Evolutionary conservation across 371 early-diverging fungal genomes (phyloP).

Genomic region (Lichtheimia ramosa): DNA sequence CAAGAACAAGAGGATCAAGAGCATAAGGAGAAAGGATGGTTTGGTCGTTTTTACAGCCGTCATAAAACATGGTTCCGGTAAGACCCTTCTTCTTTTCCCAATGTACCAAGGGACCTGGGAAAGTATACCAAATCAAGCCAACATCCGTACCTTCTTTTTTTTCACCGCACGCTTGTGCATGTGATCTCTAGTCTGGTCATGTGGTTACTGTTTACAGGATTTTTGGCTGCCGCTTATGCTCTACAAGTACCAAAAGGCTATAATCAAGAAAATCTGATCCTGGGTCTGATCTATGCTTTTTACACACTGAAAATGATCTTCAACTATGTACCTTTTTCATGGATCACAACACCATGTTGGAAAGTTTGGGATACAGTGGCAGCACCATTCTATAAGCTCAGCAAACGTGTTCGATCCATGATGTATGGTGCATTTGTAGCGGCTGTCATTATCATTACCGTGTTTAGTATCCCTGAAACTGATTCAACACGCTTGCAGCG

Average conservation of each 20-base stretch:
- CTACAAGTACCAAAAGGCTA: constrained; percentile 46
- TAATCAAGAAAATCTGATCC: constrained; percentile 31
- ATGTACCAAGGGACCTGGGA: neutral
- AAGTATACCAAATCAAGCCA: neutral
- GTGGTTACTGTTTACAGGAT: constrained; percentile 43
- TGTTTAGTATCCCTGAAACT: constrained; percentile 57
- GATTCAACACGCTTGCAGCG: constrained; percentile 68
- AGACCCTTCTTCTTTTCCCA: neutral
- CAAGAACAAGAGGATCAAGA: neutral
- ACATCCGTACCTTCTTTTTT: no score
- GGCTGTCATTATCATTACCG: constrained; percentile 56
- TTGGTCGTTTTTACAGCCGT: neutral
- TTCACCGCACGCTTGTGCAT: neutral
- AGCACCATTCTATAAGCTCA: constrained; percentile 25
- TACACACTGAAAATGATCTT: constrained; percentile 26
- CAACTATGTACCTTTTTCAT: constrained; percentile 30
- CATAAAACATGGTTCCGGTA: constrained; percentile 11
- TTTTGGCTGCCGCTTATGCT: constrained; percentile 35
- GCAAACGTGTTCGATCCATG: constrained; percentile 11
- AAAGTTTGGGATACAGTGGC: constrained; percentile 10
- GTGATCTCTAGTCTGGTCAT: constrained; percentile 20
- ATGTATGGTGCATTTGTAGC: constrained; percentile 39
- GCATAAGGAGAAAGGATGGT: neutral
- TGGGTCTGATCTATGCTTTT: constrained; percentile 38
- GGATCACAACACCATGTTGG: constrained; percentile 23